Evolutionary conservation across 306 rosid species (phyloP), one percentile per base, ranked within the genome.

Genomic region (Alnus glutinosa): DNA sequence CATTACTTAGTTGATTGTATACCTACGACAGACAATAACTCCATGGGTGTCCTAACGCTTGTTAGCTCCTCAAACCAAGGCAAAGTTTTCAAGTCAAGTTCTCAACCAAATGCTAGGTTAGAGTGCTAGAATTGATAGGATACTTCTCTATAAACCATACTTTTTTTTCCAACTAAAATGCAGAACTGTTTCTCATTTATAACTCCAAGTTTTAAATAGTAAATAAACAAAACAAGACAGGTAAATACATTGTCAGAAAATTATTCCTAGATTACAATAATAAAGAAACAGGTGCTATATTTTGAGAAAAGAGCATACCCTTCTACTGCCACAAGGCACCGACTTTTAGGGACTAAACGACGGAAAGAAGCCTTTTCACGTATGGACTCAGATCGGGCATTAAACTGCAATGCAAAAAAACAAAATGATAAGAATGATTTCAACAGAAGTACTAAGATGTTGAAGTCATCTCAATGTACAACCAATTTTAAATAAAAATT

Each of bases 321-420:
- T 74, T 83, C 86, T 23, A 85, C 83, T 23, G 85, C 84, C 63
- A 88, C 82, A 48, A 83, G 84, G 85, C 91, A 85, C 77, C 88
- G 82, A 73, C 28, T 85, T 76, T 81, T 85, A 68, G 91, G 88
- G 71, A 81, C 51, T 52, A 88, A 75, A 66, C 88, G 88, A 7
- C 86, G 86, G 71, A 88, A 85, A 57, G 91, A 85, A 49, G 89
- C 85, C 83, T 81, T 85, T 58, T 85, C 86, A 76, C 70, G 23
- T 9, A 88, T 80, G 30, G 91, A 81, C 81, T 85, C 89, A 42
- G 91, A 85, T 18, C 89, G 85, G 71, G 89, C 89, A 83, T 88
- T 88, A 80, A 88, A 88, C 91, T 88, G 81, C 78, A 77, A 67
- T 64, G n/a, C 30, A 61, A 9, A 32, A 70, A 55, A 55, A 7